Evolutionary conservation across 495 filamentous ascomycete species (phyloP), one percentile per base, ranked within the genome.

Genomic region (Tuber indicum): DNA sequence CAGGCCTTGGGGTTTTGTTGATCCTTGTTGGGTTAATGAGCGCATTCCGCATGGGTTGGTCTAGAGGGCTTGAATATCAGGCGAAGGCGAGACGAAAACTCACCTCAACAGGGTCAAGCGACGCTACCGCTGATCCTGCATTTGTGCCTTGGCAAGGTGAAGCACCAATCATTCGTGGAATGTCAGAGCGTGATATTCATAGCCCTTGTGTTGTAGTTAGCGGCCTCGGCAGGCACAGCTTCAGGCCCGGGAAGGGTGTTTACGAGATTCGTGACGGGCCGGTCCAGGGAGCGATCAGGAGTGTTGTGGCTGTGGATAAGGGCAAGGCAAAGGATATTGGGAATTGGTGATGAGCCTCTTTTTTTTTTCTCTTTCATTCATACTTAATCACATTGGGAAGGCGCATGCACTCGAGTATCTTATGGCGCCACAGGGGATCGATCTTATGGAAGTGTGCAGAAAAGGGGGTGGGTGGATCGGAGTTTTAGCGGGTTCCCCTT

Each of bases 11-110:
- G n/a, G 39, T 76, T 23, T 69, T 80, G 16, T 47, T 80, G 41
- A 7, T 80, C 23, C 75, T 80, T 5, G 77, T 74, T 39, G 78
- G 77, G 79, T 19, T 80, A 17, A 80, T 80, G 78, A 79, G 73
- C 17, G 78, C 78, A 58, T 80, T 80, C 77, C 77, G 77, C 46
- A 70, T 80, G 32, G 78, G 78, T 0, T 80, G 78, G 78, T 74
- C 79, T 32, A 80, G 73, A 23, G 78, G 78, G 10, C 78, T 72
- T 66, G 46, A 52, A 36, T 74, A 79, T 62, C 75, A 74, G 39
- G 62, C 69, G 73, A 76, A 70, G 26, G 36, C n/a, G 12, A 62
- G 70, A 44, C 58, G 4, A 36, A 66, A 36, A 36, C 12, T 66
- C 26, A 14, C 10, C 19, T 43, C 74, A 41, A 44, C 26, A n/a